These are phyloP conservation scores for Miscanthus lutarioriparius DNA, from an alignment of 176 grass and related monocot genomes.

Conservation along the genomic window DNA sequence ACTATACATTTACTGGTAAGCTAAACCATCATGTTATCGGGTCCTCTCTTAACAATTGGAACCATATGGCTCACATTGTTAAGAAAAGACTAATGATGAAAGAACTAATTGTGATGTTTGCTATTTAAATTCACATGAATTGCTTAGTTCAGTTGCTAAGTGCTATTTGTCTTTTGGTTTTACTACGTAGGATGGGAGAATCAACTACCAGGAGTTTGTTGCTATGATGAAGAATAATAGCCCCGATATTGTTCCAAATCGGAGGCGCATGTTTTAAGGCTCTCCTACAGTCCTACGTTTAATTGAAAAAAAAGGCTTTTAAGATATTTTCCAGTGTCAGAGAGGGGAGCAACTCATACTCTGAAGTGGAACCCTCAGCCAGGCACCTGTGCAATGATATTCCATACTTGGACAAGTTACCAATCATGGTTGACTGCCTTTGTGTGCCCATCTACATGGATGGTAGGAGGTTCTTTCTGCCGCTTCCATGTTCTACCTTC, in stretches of 20 bases:
- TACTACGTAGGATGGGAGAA: conserved; percentile 78
- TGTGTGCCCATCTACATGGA: neutral
- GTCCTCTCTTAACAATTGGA: too few species aligned
- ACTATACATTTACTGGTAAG: neutral
- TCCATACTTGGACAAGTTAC: neutral
- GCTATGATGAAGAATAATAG: conserved; percentile 89
- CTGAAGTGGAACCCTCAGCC: neutral
- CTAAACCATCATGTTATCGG: neutral
- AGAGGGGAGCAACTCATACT: conserved; percentile 14
- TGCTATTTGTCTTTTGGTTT: conserved; percentile 11
- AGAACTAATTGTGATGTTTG: neutral
- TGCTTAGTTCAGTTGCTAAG: neutral
- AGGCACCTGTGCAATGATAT: neutral
- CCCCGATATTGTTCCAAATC: conserved; percentile 55
- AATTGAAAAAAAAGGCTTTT: neutral
- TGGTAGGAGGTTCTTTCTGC: neutral
- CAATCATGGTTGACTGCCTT: conserved; percentile 6
- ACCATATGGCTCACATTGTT: neutral
- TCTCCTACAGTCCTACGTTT: neutral
- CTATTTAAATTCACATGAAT: conserved; percentile 16
- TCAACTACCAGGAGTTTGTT: conserved; percentile 92
- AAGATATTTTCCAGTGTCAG: neutral
- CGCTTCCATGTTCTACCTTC: conserved; percentile 17
- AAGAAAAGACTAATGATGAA: neutral
- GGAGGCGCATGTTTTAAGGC: conserved; percentile 47